Base-by-base conservation (phyloP, 139 green algal genomes). In the Chlorella sorokiniana region DNA sequence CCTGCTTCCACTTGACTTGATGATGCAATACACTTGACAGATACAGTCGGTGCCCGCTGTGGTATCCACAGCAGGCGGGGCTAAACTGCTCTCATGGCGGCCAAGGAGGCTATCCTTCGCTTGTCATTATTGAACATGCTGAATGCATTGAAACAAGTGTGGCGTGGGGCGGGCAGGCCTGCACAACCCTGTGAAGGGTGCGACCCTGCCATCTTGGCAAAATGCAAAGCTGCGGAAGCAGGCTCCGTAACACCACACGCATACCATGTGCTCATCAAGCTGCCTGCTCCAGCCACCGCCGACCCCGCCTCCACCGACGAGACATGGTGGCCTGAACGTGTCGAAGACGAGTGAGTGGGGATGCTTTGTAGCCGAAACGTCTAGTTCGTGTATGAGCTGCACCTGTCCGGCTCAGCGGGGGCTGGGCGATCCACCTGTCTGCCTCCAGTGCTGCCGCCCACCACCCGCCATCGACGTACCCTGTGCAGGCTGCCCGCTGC, bases 231-330 rank as follows among this genome's bases (percentile, higher is more conserved):
- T 29, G 37, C 79, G 7, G 64, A 62, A 37, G 25, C 70, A 38
- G 70, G 78, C 1, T 81, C 61, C 18, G 84, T 88, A 8, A 84
- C 68, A 11, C 56, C 76, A 2, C 83, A 88, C 45, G 20, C 59
- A 1, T 61, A 71, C 23, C 84, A 88, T 41, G 67, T 88, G 3
- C 65, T 88, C 38, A 59, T 88, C 16, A 81, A 81, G 75, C 59
- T 81, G 16, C 14, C 59, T 3, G 56, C 56, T 1, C 75, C 75
- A 6, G 14, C 75, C 4, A 20, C 29, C 59, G 42, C 38, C 9
- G 42, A 42, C 40, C 5, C 40, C 6, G 11, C 27, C 6, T 40
- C 59, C n/a, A 81, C 75, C 1, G 75, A 72, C 59, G 75, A 81
- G 59, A 4, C 59, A 1, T 81, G 75, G 75, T 81, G 75, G 75